Evolutionary conservation across 1,139 yeast genomes (phyloP).

Genomic region (Keqinozyma sinolaborantium): DNA sequence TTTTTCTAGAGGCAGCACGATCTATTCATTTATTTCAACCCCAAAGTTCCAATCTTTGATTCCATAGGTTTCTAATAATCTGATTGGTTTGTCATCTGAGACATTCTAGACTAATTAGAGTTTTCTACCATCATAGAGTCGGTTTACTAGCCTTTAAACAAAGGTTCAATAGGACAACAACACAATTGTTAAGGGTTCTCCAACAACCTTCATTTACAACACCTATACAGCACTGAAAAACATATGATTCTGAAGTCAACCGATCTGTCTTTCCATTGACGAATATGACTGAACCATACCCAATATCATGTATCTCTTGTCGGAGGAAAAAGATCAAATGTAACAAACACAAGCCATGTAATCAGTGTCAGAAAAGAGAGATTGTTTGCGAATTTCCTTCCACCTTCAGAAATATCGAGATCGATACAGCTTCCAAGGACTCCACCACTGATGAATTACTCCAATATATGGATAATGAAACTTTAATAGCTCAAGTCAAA

Average conservation of each 20-base stretch:
- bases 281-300: constrained; percentile 31
- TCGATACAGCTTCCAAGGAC: constrained; percentile 17
- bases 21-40: neutral
- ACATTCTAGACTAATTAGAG: too few relatives aligned
- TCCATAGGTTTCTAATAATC: too few relatives aligned
- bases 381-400: constrained; percentile 36
- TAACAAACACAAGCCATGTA: constrained; percentile 38
- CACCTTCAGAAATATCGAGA: constrained; percentile 35
- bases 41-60: too few relatives aligned
- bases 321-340: constrained; percentile 40
- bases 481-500: constrained; percentile 6
- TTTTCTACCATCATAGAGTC: too few relatives aligned
- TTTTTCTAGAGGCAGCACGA: neutral
- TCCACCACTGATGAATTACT: neutral
- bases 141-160: too few relatives aligned
- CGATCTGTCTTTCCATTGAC: neutral
- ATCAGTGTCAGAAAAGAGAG: constrained; percentile 31
- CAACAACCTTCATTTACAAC: too few relatives aligned
- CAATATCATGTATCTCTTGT: constrained; percentile 42
- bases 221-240: too few relatives aligned
- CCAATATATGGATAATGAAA: neutral
- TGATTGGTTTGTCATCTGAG: too few relatives aligned
- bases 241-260: too few relatives aligned
- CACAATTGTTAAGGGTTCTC: too few relatives aligned
- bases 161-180: too few relatives aligned